Base-by-base conservation (phyloP, 106 monocot genomes). In the Alisma plantagoaquatica region DNA sequence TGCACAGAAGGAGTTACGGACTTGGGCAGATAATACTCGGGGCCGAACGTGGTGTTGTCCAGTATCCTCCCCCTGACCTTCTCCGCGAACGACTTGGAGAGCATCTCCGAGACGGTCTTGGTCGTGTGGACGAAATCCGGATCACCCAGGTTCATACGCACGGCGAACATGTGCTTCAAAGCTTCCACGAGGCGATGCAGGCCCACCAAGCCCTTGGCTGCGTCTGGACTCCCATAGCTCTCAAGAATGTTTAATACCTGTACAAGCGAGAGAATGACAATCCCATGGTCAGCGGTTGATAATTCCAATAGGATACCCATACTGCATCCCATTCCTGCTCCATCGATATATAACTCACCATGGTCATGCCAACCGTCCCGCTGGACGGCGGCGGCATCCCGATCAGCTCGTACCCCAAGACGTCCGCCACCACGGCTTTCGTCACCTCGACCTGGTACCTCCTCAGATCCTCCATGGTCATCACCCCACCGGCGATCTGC, bases 351-450 rank as follows among this genome's bases (percentile, higher is more conserved):
- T 12, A 9, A 52, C 74, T 70, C 25, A 98, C 98, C 78, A 98
- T 33, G 16, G 89, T 29, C 65, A 98, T 61, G 46, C 98, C 89
- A 31, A 89, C 62, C n/a, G 84, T 82, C 27, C 98, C 98, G 56
- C 75, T 72, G 15, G 98, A 98, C 5, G 90, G 98, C 0, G 79
- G 90, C 3, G 89, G 98, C 98, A 98, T 85, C 12, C 98, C 98
- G 31, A 85, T 58, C 25, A 98, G 48, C 10, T 49, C 82, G 49
- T 71, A 85, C 1, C 98, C 96, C 9, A 90, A 62, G 28, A 65
- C 69, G 51, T 90, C 51, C 8, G 66, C 61, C 7, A 41, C 41
- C 49, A 86, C 21, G 10, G 90, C 81, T 23, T 69, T 54, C 10
- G 49, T 76, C 22, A 77, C 69, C 45, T 65, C 53, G 17, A 82